Percentiles rank a stretch among this genome's conserved stretches.
These are phyloP conservation scores for Yueomyces sp. DNA, from an alignment of 1,139 yeast species.

Conservation along the genomic window DNA sequence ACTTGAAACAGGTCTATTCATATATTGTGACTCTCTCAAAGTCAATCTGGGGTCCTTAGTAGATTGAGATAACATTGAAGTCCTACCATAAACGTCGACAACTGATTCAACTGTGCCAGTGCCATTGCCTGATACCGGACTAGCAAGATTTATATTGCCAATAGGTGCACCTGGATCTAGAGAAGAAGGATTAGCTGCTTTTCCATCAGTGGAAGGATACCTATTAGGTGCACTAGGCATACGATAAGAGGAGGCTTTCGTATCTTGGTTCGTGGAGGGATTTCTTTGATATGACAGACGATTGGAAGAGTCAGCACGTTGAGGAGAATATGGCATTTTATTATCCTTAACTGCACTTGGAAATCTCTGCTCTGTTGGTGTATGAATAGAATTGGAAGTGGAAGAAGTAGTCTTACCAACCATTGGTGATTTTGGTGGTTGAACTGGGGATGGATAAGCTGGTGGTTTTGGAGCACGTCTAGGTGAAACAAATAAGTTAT, in stretches of 20 bases:
- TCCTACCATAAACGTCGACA: conserved; percentile 22
- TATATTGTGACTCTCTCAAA: conserved; percentile 1
- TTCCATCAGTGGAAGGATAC: background rate
- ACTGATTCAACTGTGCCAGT: conserved; percentile 10
- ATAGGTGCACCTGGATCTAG: background rate
- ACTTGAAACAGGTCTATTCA: background rate
- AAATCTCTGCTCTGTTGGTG: background rate
- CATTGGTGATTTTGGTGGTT: conserved; percentile 20
- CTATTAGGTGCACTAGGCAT: background rate
- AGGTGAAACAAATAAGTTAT: conserved; percentile 38
- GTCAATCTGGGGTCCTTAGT: conserved; percentile 2
- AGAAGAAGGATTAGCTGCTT: background rate
- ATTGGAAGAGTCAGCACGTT: background rate
- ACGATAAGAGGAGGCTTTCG: background rate
- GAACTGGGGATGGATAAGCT: conserved; percentile 34
- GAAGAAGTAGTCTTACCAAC: conserved; percentile 1
- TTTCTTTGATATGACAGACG: background rate
- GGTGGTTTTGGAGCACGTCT: conserved; percentile 55
- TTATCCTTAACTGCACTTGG: background rate
- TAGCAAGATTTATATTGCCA: conserved; percentile 11
- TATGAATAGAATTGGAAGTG: background rate
- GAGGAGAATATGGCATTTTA: background rate
- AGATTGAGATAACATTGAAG: conserved; percentile 15
- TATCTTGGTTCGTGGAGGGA: background rate
- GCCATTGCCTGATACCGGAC: conserved; percentile 17